Conservation (phyloP, 2,329 filamentous ascomycete genomes). For the Diplodia intermedia region DNA sequence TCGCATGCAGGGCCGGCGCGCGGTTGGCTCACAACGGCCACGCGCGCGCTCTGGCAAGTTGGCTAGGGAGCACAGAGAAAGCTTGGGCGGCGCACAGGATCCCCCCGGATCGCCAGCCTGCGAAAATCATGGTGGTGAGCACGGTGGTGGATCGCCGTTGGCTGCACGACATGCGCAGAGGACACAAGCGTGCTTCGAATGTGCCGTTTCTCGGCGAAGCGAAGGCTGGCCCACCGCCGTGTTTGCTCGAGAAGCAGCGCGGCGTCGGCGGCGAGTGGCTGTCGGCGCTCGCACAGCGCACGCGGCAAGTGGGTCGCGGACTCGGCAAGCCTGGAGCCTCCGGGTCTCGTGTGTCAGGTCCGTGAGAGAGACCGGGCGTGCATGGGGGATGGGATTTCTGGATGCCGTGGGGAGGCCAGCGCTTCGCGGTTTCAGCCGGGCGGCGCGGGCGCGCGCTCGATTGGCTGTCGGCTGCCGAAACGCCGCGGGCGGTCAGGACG, state of each 20-base stretch:
- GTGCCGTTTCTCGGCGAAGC: conserved; percentile 27
- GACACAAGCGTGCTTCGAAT: neutral
- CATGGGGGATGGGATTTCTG: conserved; percentile 14
- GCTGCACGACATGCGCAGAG: conserved; percentile 5
- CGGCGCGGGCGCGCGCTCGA: conserved; percentile 4
- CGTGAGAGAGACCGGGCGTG: conserved; percentile 4
- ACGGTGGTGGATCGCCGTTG: conserved; percentile 20
- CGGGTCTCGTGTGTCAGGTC: conserved; percentile 16
- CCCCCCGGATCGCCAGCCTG: conserved; percentile 17
- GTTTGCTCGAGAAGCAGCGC: conserved; percentile 9
- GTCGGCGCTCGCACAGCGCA: conserved; percentile 12
- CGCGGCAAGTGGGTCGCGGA: conserved; percentile 13
- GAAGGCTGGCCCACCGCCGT: conserved; percentile 2
- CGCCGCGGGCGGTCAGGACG: conserved; percentile 18
- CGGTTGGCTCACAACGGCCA: conserved; percentile 28
- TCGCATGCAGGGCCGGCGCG: conserved; percentile 1
- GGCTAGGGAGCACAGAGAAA: conserved; percentile 9
- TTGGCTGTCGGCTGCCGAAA: conserved; percentile 13
- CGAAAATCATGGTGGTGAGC: conserved; percentile 24
- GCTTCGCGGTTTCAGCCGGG: conserved; percentile 28
- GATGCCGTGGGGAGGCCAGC: conserved; percentile 27
- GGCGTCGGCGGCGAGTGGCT: conserved; percentile 25
- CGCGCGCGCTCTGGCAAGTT: conserved; percentile 21
- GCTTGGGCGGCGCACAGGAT: conserved; percentile 22
- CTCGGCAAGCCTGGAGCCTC: conserved; percentile 13